Base-by-base conservation (phyloP, 805 yeast species). In the Nakazawaea ambrosiae region DNA sequence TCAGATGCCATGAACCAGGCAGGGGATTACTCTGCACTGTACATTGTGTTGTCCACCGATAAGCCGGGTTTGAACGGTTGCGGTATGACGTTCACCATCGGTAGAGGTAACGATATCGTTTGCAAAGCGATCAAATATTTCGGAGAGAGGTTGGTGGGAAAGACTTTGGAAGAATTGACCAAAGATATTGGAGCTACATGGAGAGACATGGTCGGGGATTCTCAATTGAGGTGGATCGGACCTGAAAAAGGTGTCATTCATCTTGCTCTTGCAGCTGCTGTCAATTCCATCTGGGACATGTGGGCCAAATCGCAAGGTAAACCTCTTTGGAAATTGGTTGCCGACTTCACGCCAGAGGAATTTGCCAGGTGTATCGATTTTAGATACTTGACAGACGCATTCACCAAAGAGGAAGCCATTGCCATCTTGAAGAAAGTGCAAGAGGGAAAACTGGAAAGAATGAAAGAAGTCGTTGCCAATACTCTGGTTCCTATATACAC, bases 161-260 rank as follows among this genome's bases (percentile, higher is more conserved):
- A 59, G 37, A 41, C 48, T 7, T 50, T 63, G 29, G 54, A 47
- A 15, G 49, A 51, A 14, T 49, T 65, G 36, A 55, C 61, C 17
- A 40, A 43, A n/a, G 57, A 64, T 40, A 58, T 65, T 50, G 69
- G 68, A 6, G 53, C 50, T 14, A 62, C 67, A 11, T 65, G 68
- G 68, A 52, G 58, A 39, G 51, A 57, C 38, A 51, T 65, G 42
- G 65, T 65, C 12, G 47, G 57, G 10, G 69, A 65, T 42, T 53
- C 61, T 18, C 68, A 63, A 43, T 53, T 60, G 42, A 58, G 69
- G 37, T 65, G 70, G 69, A 50, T 65, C 37, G 69, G 69, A 8
- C 69, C 69, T n/a, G 70, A 65, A 42, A 62, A 64, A 42, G 65
- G 68, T 16, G 60, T 60, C 18, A 60, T 60, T 26, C 69, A 64